Evolutionary conservation across 2,329 filamentous ascomycete genomes (phyloP), one percentile per base, ranked within the genome.

Genomic region (Aspergillus fischeri): DNA sequence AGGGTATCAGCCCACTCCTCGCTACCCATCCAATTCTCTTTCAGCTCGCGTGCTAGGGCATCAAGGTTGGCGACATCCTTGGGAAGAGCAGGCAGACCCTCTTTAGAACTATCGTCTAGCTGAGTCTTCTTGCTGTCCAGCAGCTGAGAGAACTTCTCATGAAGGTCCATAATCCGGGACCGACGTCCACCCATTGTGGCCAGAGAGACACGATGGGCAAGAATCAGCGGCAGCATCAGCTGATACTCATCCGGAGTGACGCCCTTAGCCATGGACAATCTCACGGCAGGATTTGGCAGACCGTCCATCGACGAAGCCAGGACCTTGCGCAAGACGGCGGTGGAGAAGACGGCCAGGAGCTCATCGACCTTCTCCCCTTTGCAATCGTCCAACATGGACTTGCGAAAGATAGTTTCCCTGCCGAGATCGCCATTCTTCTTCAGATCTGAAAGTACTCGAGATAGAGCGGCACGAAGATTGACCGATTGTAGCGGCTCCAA

Each of bases 351-450:
- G 3, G 91, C 86, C 28, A 97, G 80, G 1, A 96, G 78, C 69
- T 99, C 94, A 70, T 92, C 92, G 54, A 97, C 84, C 61, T 91
- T 87, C 54, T 96, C 92, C 5, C 93, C 93, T 63, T 89, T 92
- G 76, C 94, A 99, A 66, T 99, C 93, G 70, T 99, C 94, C 52
- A 99, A 80, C 90, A 97, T 96, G 0, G 91, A 96, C 78, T 96
- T 97, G 52, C 94, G 86, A 32, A 97, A 77, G 0, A 95, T 83
- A 0, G 84, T 83, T 68, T 96, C 92, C 51, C 90, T 83, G 3
- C 91, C 90, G 8, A 97, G 79, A 0, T 88, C 79, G 29, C 92
- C 92, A 76, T 86, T 90, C 77, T 95, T 96, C 78, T 97, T 97
- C 58, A 91, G 80, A 52, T 91, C 87, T 61, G 93, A 90, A 54